These are phyloP conservation scores for Yamadazyma siamensis DNA, from an alignment of 1,139 yeast species.

Conservation along the genomic window DNA sequence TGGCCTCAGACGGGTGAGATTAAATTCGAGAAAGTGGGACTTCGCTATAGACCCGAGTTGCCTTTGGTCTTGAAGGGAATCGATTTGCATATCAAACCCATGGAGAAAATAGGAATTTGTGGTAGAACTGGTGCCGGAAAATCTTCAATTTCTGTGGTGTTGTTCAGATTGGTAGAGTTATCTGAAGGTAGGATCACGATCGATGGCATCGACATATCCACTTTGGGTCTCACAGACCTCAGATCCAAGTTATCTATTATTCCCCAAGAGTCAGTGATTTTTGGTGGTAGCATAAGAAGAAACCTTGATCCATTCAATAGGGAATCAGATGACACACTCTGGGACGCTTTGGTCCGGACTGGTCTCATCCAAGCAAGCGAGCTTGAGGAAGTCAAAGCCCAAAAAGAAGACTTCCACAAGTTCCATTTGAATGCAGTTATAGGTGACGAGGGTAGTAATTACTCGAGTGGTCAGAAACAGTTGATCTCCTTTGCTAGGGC, in stretches of 20 bases:
- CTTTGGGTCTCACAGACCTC: slow-evolving; percentile 29
- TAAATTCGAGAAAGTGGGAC: slow-evolving; percentile 50
- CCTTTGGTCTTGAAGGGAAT: slow-evolving; percentile 69
- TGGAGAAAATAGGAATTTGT: slow-evolving; percentile 71
- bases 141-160: slow-evolving; percentile 62
- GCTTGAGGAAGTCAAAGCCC: slow-evolving; percentile 19
- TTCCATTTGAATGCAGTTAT: slow-evolving; percentile 66
- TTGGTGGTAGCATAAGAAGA: slow-evolving; percentile 36
- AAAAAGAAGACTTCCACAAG: slow-evolving; percentile 34
- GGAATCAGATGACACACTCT: slow-evolving; percentile 34
- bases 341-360: slow-evolving; percentile 44
- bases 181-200: slow-evolving; percentile 48
- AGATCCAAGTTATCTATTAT: slow-evolving; percentile 37
- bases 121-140: slow-evolving; percentile 85
- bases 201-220: slow-evolving; percentile 58
- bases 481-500: slow-evolving; percentile 75
- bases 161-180: slow-evolving; percentile 59
- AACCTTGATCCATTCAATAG: slow-evolving; percentile 43
- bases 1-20: slow-evolving; percentile 52
- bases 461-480: slow-evolving; percentile 77
- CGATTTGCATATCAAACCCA: slow-evolving; percentile 41
- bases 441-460: slow-evolving; percentile 72
- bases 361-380: slow-evolving; percentile 35
- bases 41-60: slow-evolving; percentile 72
- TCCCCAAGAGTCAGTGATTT: slow-evolving; percentile 46